Conservation (phyloP, 805 yeast species). For the Metschnikowia orientalis region DNA sequence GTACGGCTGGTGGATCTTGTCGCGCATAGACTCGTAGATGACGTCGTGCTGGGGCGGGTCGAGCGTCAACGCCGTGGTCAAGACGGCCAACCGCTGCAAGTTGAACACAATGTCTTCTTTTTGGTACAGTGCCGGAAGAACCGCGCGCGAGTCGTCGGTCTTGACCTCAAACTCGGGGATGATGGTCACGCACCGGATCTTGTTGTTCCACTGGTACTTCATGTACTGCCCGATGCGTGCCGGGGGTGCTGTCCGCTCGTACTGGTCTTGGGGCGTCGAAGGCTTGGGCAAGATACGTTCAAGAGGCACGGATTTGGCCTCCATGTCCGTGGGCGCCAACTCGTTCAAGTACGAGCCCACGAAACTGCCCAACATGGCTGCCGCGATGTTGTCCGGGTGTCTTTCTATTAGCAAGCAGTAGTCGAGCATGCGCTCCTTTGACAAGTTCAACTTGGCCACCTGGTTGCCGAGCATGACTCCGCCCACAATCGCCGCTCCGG, state of each 20-base stretch:
- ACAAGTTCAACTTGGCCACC: slow-evolving; percentile 66
- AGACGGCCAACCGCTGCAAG: slow-evolving; percentile 85
- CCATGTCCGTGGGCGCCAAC: slow-evolving; percentile 64
- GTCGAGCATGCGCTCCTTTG: slow-evolving; percentile 82
- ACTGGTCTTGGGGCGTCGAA: slow-evolving; percentile 54
- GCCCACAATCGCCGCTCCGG: slow-evolving; percentile 98
- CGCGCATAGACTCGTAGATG: slow-evolving; percentile 95
- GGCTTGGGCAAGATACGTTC: slow-evolving; percentile 77
- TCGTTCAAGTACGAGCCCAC: slow-evolving; percentile 92
- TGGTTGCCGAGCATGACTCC: slow-evolving; percentile 90
- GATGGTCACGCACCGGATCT: slow-evolving; percentile 82
- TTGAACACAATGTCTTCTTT: slow-evolving; percentile 85
- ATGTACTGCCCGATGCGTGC: slow-evolving; percentile 82
- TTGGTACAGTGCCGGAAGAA: slow-evolving; percentile 75
- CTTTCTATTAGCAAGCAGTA: slow-evolving; percentile 96
- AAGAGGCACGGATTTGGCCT: slow-evolving; percentile 77
- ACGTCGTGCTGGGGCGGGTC: slow-evolving; percentile 76
- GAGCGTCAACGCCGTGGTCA: slow-evolving; percentile 87
- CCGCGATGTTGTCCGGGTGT: slow-evolving; percentile 97
- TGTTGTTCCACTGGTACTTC: slow-evolving; percentile 75
- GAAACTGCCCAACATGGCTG: slow-evolving; percentile 99
- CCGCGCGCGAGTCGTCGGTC: slow-evolving; percentile 87
- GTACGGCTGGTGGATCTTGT: slow-evolving; percentile 95
- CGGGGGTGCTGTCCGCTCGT: slow-evolving; percentile 56
- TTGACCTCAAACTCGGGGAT: slow-evolving; percentile 94